Evolutionary conservation across 345 rosid genomes (phyloP).

Genomic region (Dovyalis caffra): DNA sequence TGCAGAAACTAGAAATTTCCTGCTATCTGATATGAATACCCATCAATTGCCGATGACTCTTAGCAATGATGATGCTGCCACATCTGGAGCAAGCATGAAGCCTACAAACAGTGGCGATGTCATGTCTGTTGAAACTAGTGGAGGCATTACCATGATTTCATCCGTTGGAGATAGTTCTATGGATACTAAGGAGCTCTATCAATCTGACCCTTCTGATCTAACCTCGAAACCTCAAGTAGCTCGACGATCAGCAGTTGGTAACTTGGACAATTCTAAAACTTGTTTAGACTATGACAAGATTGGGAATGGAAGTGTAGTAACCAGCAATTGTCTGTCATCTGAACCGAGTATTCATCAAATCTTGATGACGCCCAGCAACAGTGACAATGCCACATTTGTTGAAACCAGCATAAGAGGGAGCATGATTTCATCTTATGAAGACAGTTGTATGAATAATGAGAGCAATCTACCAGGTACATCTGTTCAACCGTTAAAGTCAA

Average conservation of each 20-base stretch:
- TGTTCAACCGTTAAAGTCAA: conserved; percentile 10
- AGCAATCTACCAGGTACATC: neutral
- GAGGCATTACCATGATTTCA: neutral
- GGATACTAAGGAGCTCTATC: too few relatives aligned
- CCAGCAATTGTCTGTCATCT: neutral
- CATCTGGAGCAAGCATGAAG: too few relatives aligned
- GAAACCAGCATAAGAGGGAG: neutral
- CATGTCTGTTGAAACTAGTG: neutral
- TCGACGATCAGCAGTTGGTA: neutral
- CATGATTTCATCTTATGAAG: neutral
- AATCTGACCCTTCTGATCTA: neutral
- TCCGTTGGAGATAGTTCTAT: too few relatives aligned
- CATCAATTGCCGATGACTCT: neutral
- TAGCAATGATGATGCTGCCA: neutral
- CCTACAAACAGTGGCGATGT: too few relatives aligned
- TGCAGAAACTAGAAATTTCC: neutral
- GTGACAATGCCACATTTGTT: neutral
- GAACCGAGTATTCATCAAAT: neutral
- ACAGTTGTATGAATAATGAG: neutral
- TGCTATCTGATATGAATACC: neutral
- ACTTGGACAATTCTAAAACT: neutral
- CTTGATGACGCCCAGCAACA: neutral
- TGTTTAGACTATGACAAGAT: too few relatives aligned
- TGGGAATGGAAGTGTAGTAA: neutral
- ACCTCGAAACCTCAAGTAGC: neutral